These are phyloP conservation scores for Eragrostis tef DNA, from an alignment of 202 grass and related monocot species.

Conservation along the genomic window DNA sequence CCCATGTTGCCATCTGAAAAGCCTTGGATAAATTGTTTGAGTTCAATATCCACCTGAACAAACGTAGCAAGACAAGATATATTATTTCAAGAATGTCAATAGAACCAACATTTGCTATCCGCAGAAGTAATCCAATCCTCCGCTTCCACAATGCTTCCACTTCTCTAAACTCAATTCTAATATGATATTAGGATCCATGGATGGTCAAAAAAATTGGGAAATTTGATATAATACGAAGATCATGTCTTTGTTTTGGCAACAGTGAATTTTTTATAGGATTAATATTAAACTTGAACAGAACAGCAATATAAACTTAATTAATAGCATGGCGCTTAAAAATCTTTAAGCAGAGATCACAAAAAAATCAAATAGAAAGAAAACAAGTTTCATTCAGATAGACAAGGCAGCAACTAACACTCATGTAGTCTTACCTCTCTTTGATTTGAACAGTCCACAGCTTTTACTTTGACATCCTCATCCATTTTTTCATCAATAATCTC, in stretches of 20 bases:
- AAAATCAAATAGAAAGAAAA: constrained; percentile 30
- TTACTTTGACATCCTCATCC: constrained; percentile 70
- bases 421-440: constrained; percentile 66
- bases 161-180: constrained; percentile 22
- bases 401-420: constrained; percentile 35
- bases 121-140: constrained; percentile 10
- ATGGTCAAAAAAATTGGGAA: constrained; percentile 11
- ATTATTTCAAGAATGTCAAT: constrained; percentile 24
- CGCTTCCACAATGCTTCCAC: neutral
- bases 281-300: constrained; percentile 21
- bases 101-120: constrained; percentile 1
- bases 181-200: neutral
- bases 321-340: constrained; percentile 2
- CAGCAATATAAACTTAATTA: constrained; percentile 36
- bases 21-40: constrained; percentile 83
- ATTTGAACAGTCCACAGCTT: constrained; percentile 72
- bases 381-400: constrained; percentile 2
- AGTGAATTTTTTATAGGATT: constrained; percentile 27
- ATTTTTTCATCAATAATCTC: constrained; percentile 78
- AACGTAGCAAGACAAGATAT: constrained; percentile 16
- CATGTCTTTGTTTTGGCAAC: neutral
- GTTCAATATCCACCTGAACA: constrained; percentile 79
- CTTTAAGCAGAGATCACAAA: neutral
- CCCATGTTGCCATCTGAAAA: constrained; percentile 69
- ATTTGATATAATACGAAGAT: neutral